These are phyloP conservation scores for Leccinum broughii DNA, from an alignment of 768 basidiomycete species.

Conservation along the genomic window DNA sequence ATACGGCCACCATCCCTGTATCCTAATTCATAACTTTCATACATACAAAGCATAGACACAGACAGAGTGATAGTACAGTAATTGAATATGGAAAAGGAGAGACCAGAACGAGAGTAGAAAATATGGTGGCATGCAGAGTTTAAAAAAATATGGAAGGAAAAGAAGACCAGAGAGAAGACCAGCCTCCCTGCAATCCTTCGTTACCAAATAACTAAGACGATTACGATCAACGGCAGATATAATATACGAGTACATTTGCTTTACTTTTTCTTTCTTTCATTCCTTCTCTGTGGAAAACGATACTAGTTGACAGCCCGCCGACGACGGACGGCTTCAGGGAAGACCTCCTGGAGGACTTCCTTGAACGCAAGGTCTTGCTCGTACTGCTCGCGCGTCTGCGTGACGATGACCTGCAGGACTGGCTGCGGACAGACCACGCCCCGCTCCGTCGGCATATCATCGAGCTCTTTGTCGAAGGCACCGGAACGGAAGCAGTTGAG, in stretches of 20 bases:
- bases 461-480: conserved; percentile 35
- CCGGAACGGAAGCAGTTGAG: conserved; percentile 37
- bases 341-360: conserved; percentile 28
- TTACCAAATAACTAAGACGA: conserved; percentile 25
- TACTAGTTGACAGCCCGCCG: conserved; percentile 12
- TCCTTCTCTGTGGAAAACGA: background rate
- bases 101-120: background rate
- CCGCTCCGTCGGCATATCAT: conserved; percentile 27
- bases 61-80: background rate
- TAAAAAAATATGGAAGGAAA: conserved; percentile 9
- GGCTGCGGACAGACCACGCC: conserved; percentile 15
- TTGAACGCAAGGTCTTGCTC: conserved; percentile 36
- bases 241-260: conserved; percentile 1
- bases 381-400: conserved; percentile 34
- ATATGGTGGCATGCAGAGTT: background rate
- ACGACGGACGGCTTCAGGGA: conserved; percentile 27
- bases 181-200: conserved; percentile 15
- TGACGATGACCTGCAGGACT: conserved; percentile 35
- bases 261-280: background rate
- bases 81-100: background rate
- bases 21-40: background rate
- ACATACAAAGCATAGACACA: background rate
- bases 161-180: conserved; percentile 13
- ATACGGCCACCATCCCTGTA: background rate
- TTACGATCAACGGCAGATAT: conserved; percentile 11